Percentiles rank a stretch among this genome's conserved stretches.
Conservation (phyloP, 805 yeast genomes). For the Wickerhamiella azyma region DNA sequence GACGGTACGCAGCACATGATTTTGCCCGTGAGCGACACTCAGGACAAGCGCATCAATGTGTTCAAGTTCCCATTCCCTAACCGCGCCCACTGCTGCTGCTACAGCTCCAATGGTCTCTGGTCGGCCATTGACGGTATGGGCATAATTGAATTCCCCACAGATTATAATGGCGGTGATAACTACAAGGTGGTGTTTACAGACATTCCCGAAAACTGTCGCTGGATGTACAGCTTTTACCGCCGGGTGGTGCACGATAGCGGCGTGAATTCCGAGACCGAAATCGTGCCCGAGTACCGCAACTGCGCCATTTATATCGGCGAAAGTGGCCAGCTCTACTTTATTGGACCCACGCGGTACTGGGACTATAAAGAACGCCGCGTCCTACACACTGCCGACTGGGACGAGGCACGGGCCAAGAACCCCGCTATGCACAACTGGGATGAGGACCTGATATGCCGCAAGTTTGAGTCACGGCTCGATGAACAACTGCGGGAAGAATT, state of each 20-base stretch:
- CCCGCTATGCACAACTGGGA: constrained; percentile 4
- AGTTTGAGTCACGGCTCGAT: neutral
- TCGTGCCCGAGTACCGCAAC: constrained; percentile 1
- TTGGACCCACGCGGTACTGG: neutral
- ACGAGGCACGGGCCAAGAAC: neutral
- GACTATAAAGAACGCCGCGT: neutral
- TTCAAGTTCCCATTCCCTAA: constrained; percentile 3
- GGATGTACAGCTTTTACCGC: constrained; percentile 1
- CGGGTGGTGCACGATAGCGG: neutral
- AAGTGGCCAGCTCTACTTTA: constrained; percentile 1
- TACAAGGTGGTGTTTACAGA: neutral
- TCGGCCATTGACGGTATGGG: constrained; percentile 1
- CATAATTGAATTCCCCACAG: neutral
- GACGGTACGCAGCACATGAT: neutral
- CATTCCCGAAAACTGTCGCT: neutral
- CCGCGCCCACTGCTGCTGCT: neutral
- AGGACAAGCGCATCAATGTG: neutral
- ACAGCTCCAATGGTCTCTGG: neutral
- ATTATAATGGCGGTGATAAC: constrained; percentile 5
- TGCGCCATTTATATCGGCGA: neutral
- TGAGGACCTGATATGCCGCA: neutral
- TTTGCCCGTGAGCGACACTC: neutral
- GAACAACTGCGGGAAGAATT: neutral
- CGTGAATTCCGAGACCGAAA: neutral
- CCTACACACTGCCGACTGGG: constrained; percentile 1